A percentile compares a stretch with the other conserved stretches of the same genome.
These are phyloP conservation scores for Chloranthus sessilifolius DNA, from an alignment of 164 flowering plant genomes.

Conservation along the genomic window DNA sequence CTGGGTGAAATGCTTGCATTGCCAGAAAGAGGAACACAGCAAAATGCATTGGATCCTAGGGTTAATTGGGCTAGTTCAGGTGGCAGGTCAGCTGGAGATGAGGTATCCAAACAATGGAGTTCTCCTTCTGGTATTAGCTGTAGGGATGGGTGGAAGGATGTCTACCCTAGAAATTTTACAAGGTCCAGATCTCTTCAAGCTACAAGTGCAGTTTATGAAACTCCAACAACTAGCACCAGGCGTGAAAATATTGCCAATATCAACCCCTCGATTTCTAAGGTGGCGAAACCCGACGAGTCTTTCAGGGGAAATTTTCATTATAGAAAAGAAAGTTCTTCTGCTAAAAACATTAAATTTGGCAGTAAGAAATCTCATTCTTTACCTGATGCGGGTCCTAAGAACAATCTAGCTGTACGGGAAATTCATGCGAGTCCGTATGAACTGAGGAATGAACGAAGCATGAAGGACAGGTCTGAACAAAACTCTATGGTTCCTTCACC, in stretches of 20 bases:
- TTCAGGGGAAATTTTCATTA: conserved; percentile 10
- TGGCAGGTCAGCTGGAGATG: conserved; percentile 14
- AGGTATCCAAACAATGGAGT: conserved; percentile 17
- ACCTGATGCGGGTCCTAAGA: conserved; percentile 8
- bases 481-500: too few species aligned
- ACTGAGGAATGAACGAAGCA: conserved; percentile 12
- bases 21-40: conserved; percentile 37
- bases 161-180: conserved; percentile 21
- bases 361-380: conserved; percentile 23
- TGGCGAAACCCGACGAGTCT: conserved; percentile 22
- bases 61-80: conserved; percentile 18
- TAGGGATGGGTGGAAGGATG: conserved; percentile 82
- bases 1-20: conserved; percentile 82
- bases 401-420: conserved; percentile 15
- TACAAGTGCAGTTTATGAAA: conserved; percentile 25
- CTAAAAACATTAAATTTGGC: conserved; percentile 23
- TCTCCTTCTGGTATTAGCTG: conserved; percentile 69
- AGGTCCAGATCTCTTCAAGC: conserved; percentile 59
- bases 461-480: conserved; percentile 17
- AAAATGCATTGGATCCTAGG: conserved; percentile 13
- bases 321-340: conserved; percentile 20
- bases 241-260: conserved; percentile 16
- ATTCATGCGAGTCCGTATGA: conserved; percentile 12
- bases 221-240: conserved; percentile 21
- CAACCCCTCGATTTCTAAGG: conserved; percentile 23